Evolutionary conservation across 2,329 filamentous ascomycete species (phyloP).

Genomic region (Rutstroemia sp.): DNA sequence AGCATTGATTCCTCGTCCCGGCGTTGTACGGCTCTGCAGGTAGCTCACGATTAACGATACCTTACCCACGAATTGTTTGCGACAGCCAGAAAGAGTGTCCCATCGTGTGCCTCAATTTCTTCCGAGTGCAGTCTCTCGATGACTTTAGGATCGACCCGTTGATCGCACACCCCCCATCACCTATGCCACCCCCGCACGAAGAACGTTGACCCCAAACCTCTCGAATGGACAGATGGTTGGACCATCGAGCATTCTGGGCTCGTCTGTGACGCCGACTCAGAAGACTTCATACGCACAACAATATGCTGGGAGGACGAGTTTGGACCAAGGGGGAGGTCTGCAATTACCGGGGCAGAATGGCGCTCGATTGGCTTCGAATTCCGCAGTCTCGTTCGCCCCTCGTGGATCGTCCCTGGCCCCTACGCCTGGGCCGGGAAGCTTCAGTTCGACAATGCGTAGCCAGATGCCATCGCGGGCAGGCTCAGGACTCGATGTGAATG

Average conservation of each 20-base stretch:
- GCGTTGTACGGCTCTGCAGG: no score
- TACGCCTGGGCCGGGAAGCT: conserved; percentile 70
- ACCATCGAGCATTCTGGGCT: conserved; percentile 42
- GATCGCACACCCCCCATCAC: conserved; percentile 21
- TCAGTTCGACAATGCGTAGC: conserved; percentile 79
- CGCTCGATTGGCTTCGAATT: conserved; percentile 43
- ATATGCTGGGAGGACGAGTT: conserved; percentile 38
- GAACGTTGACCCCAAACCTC: conserved; percentile 20
- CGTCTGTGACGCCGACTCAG: conserved; percentile 46
- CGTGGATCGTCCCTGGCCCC: conserved; percentile 65
- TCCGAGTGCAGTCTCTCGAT: conserved; percentile 8
- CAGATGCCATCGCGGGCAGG: conserved; percentile 58
- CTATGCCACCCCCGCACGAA: conserved; percentile 25
- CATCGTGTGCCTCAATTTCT: not conserved
- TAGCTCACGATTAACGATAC: not conserved
- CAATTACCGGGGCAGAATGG: conserved; percentile 41
- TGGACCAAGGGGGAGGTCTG: conserved; percentile 48
- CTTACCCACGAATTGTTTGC: not conserved
- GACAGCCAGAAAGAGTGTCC: not conserved
- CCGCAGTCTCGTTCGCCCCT: conserved; percentile 54
- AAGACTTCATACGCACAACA: conserved; percentile 42
- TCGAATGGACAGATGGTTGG: conserved; percentile 31
- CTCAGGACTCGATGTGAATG: conserved; percentile 49
- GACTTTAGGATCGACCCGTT: conserved; percentile 17
- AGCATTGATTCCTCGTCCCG: no score